Conservation (phyloP, 148 eudicot genomes). For the Rheum nobile region DNA sequence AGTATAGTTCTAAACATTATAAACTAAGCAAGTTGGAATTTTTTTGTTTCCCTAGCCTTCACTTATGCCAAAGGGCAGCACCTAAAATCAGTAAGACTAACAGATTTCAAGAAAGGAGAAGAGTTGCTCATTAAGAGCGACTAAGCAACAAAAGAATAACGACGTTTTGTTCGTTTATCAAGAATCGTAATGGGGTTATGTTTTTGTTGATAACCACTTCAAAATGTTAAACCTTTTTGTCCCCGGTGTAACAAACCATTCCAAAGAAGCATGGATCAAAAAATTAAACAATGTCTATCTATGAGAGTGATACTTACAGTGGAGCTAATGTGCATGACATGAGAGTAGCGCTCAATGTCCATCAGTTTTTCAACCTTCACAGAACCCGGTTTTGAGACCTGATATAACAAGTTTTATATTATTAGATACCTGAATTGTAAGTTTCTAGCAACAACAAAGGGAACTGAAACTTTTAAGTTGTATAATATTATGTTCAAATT, state of each 20-base stretch:
- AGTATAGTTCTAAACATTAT: too few species aligned
- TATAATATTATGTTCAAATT: too few species aligned
- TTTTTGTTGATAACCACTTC: neutral
- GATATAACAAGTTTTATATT: slow-evolving; percentile 3
- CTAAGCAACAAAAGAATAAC: too few species aligned
- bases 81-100: too few species aligned
- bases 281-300: neutral
- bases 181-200: neutral
- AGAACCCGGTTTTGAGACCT: slow-evolving; percentile 90
- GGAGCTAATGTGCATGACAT: slow-evolving; percentile 99
- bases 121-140: too few species aligned
- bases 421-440: neutral
- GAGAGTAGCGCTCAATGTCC: slow-evolving; percentile 93
- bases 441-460: neutral
- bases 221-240: too few species aligned
- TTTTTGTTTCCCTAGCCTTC: too few species aligned
- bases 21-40: too few species aligned
- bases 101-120: too few species aligned
- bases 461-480: neutral
- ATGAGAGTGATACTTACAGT: slow-evolving; percentile 44
- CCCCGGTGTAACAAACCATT: neutral
- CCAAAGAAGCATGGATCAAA: neutral
- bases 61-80: too few species aligned
- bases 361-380: slow-evolving; percentile 90
- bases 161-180: too few species aligned